These are phyloP conservation scores for Ziziphus jujuba DNA, from an alignment of 306 rosid species.

Conservation along the genomic window DNA sequence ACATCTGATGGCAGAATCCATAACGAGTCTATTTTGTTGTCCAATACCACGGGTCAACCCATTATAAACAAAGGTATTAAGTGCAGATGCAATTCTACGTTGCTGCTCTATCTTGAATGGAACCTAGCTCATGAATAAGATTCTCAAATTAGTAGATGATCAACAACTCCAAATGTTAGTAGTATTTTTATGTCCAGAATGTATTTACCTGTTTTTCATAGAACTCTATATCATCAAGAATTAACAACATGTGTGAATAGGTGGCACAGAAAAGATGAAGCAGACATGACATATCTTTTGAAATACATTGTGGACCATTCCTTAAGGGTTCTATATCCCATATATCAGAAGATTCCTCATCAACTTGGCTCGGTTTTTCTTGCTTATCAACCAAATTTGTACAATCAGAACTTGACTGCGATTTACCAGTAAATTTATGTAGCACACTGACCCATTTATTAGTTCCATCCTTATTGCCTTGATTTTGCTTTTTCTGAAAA, in stretches of 20 bases:
- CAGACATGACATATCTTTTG: conserved; percentile 64
- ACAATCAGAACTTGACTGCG: conserved; percentile 45
- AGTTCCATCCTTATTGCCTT: conserved; percentile 54
- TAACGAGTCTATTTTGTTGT: conserved; percentile 57
- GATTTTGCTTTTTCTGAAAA: conserved; percentile 55
- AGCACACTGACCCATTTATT: conserved; percentile 75
- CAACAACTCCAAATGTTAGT: conserved; percentile 9
- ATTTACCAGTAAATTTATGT: conserved; percentile 73
- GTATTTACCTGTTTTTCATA: conserved; percentile 82
- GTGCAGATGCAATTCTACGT: conserved; percentile 71
- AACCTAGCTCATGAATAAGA: conserved; percentile 55
- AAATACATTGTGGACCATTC: conserved; percentile 77
- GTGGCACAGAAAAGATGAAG: conserved; percentile 92
- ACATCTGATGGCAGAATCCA: conserved; percentile 93
- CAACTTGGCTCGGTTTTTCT: conserved; percentile 46
- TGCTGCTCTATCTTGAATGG: conserved; percentile 94
- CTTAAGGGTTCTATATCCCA: conserved; percentile 83
- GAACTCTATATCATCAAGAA: conserved; percentile 97
- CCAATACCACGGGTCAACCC: conserved; percentile 63
- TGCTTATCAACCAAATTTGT: conserved; percentile 34
- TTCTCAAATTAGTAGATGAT: conserved; percentile 23
- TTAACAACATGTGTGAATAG: conserved; percentile 87
- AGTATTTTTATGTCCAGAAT: not conserved
- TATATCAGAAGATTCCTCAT: conserved; percentile 51
- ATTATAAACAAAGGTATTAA: conserved; percentile 88